Conservation (phyloP, 805 yeast genomes). For the Metschnikowia shivogae region DNA sequence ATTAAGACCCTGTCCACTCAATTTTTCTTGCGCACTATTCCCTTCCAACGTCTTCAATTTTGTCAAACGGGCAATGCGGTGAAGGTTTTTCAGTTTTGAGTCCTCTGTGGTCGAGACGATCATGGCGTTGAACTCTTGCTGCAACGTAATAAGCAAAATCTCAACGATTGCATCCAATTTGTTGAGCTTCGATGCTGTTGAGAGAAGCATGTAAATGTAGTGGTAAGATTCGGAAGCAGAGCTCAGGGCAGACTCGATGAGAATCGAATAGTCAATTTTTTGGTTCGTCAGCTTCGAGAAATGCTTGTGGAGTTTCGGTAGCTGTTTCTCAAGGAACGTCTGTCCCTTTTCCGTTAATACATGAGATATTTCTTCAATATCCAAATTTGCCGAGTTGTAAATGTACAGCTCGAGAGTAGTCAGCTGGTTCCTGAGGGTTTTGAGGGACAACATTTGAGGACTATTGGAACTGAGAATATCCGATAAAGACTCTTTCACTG, state of each 20-base stretch:
- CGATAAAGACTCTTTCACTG: slow-evolving; percentile 13
- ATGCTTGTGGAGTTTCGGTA: slow-evolving; percentile 26
- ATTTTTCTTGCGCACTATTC: slow-evolving; percentile 17
- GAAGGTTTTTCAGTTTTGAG: slow-evolving; percentile 52
- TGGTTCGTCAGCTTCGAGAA: slow-evolving; percentile 15
- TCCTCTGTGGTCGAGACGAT: slow-evolving; percentile 63
- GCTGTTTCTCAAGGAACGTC: slow-evolving; percentile 25
- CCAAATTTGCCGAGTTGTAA: slow-evolving; percentile 54
- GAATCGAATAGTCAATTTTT: slow-evolving; percentile 27
- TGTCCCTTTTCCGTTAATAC: slow-evolving; percentile 28
- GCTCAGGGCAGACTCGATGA: slow-evolving; percentile 28
- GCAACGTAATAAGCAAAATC: slow-evolving; percentile 49
- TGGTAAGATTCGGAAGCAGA: slow-evolving; percentile 42
- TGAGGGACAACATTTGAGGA: slow-evolving; percentile 36
- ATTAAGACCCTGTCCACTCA: slow-evolving; percentile 31
- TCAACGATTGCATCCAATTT: slow-evolving; percentile 56
- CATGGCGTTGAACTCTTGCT: slow-evolving; percentile 60
- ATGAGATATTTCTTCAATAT: slow-evolving; percentile 47
- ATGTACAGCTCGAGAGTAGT: slow-evolving; percentile 50
- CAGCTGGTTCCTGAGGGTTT: slow-evolving; percentile 31
- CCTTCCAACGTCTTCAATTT: slow-evolving; percentile 31
- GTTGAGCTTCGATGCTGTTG: slow-evolving; percentile 56
- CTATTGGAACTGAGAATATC: slow-evolving; percentile 22
- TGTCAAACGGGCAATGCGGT: slow-evolving; percentile 24
- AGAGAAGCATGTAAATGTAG: slow-evolving; percentile 50